phyloP scores from a whole-genome alignment of 1,139 yeast species.

The Groenewaldozyma auringiensis region DNA sequence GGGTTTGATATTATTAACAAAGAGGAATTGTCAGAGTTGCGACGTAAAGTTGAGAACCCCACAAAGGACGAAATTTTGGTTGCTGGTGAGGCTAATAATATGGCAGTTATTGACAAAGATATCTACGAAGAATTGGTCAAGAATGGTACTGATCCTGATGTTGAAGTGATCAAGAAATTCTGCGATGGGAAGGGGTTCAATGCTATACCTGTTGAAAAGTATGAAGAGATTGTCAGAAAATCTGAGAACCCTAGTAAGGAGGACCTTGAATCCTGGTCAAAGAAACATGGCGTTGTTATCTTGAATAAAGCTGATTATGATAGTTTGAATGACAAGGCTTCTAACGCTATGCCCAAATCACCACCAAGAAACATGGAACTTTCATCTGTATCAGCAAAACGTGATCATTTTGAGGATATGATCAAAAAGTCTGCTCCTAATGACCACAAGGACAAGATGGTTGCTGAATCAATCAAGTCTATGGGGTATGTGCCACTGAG shows the following conservation, averaged over 20 bases:
- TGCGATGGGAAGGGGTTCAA: constrained; percentile 27
- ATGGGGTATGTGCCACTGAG: constrained; percentile 33
- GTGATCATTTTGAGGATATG: constrained; percentile 31
- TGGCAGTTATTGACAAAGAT: constrained; percentile 18
- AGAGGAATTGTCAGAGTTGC: constrained; percentile 19
- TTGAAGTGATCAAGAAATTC: constrained; percentile 21
- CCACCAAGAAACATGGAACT: constrained; percentile 14
- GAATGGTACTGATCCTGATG: constrained; percentile 23
- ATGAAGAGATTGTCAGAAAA: constrained; percentile 23
- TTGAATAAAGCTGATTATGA: constrained; percentile 43
- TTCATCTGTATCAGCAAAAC: constrained; percentile 30
- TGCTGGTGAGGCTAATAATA: constrained; percentile 16
- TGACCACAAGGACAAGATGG: constrained; percentile 23
- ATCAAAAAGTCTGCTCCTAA: constrained; percentile 20
- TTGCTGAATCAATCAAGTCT: constrained; percentile 28
- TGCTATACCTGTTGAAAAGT: constrained; percentile 20
- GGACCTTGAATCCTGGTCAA: constrained; percentile 43
- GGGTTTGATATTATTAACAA: constrained; percentile 27
- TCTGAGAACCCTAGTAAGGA: constrained; percentile 20
- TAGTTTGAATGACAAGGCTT: constrained; percentile 14
- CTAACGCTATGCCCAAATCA: constrained; percentile 8
- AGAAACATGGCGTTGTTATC: constrained; percentile 38
- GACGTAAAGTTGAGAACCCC: constrained; percentile 20
- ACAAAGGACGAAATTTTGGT: constrained; percentile 22
- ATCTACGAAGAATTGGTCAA: constrained; percentile 23